Evolutionary conservation across 192 early-diverging fungal genomes (phyloP).

Genomic region (Gigaspora rosea): DNA sequence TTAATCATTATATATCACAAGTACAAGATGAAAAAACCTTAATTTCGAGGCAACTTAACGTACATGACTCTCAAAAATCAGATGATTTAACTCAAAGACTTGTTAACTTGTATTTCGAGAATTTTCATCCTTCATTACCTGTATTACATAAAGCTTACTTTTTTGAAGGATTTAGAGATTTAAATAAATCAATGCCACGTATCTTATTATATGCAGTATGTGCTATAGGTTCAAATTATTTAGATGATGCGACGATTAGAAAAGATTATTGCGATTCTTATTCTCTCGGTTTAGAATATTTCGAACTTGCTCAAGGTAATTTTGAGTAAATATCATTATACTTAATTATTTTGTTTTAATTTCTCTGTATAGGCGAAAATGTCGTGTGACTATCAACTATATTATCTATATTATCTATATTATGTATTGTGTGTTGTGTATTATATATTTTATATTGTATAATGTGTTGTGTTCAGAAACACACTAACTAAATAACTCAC

Average conservation of each 20-base stretch:
- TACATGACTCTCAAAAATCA: neutral
- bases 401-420: too few relatives aligned
- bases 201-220: slow-evolving; percentile 18
- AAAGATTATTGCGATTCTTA: neutral
- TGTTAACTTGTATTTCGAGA: slow-evolving; percentile 18
- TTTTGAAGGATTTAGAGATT: slow-evolving; percentile 13
- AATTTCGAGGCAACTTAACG: too few relatives aligned
- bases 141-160: slow-evolving; percentile 24
- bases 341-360: too few relatives aligned
- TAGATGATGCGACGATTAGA: neutral
- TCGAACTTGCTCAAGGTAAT: slow-evolving; percentile 24
- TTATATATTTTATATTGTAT: too few relatives aligned
- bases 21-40: neutral
- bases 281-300: slow-evolving; percentile 13
- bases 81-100: neutral
- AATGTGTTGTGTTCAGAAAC: too few relatives aligned
- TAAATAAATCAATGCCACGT: neutral
- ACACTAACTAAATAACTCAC: too few relatives aligned
- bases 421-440: too few relatives aligned
- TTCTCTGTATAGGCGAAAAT: too few relatives aligned
- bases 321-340: too few relatives aligned
- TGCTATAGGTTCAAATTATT: slow-evolving; percentile 27
- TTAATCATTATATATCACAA: neutral
- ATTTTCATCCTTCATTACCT: slow-evolving; percentile 21
- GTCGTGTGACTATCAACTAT: too few relatives aligned